phyloP scores from a whole-genome alignment of 345 rosid genomes.

The Passiflora organensis region DNA sequence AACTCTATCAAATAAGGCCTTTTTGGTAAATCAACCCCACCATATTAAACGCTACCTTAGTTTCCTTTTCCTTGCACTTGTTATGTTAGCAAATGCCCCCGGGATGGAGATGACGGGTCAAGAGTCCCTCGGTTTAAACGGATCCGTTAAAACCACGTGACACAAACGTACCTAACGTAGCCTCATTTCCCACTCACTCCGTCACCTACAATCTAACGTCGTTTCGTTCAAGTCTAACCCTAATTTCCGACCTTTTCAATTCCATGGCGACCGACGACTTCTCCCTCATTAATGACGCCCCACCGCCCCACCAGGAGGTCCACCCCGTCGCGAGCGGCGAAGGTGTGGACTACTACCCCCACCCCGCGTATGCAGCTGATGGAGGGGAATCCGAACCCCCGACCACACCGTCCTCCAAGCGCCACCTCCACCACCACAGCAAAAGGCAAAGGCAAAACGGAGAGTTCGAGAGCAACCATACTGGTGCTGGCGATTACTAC shows the following conservation, averaged over 20 bases:
- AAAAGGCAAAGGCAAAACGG: conserved; percentile 17
- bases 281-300: conserved; percentile 9
- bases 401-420: conserved; percentile 26
- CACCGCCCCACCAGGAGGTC: conserved; percentile 11
- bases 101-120: no score
- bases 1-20: no score
- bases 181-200: conserved; percentile 3
- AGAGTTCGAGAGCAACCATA: conserved; percentile 4
- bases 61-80: no score
- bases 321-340: conserved; percentile 8
- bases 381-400: conserved; percentile 20
- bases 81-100: no score
- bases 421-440: conserved; percentile 9
- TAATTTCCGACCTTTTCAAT: neutral
- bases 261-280: conserved; percentile 21
- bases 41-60: no score
- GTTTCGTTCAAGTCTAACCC: conserved; percentile 2
- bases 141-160: conserved; percentile 15
- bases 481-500: conserved; percentile 28
- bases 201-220: conserved; percentile 21
- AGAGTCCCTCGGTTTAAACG: conserved; percentile 16
- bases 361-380: conserved; percentile 10
- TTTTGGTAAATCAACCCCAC: no score
- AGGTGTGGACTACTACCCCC: conserved; percentile 16
- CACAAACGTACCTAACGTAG: no score